Conservation (phyloP, 352 stramenopile species). For the Lagenidium sp. region DNA sequence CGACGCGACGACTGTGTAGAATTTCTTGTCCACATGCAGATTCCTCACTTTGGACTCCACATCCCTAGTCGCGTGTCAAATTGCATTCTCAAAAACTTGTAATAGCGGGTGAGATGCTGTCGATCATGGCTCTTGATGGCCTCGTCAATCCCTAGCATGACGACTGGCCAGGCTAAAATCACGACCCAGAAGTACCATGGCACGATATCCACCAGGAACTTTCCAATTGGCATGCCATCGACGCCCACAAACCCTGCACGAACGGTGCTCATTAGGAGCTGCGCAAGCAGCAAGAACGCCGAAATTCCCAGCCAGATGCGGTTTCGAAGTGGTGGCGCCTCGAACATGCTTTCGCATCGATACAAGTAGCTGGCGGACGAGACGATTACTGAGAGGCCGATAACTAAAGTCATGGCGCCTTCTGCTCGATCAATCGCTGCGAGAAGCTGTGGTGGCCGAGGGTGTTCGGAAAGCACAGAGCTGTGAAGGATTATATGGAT, state of each 20-base stretch:
- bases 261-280: slow-evolving; percentile 32
- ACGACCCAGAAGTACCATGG: slow-evolving; percentile 53
- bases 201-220: slow-evolving; percentile 36
- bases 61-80: slow-evolving; percentile 84
- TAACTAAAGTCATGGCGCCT: slow-evolving; percentile 58
- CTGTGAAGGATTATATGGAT: slow-evolving; percentile 54
- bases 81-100: slow-evolving; percentile 84
- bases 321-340: slow-evolving; percentile 60
- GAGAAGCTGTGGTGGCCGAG: slow-evolving; percentile 31
- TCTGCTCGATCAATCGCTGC: slow-evolving; percentile 67
- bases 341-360: slow-evolving; percentile 64
- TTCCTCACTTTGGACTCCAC: slow-evolving; percentile 76
- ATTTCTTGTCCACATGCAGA: neutral
- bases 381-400: slow-evolving; percentile 56
- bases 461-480: slow-evolving; percentile 26
- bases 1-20: too few relatives aligned
- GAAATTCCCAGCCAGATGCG: slow-evolving; percentile 43
- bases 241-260: slow-evolving; percentile 32
- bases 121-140: slow-evolving; percentile 67
- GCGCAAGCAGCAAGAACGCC: slow-evolving; percentile 27
- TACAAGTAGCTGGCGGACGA: slow-evolving; percentile 72
- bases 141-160: slow-evolving; percentile 55
- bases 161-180: slow-evolving; percentile 45
- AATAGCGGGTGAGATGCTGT: slow-evolving; percentile 62
- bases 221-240: slow-evolving; percentile 39